phyloP scores from a whole-genome alignment of 805 yeast genomes.

The Saccharomycopsis amapae region DNA sequence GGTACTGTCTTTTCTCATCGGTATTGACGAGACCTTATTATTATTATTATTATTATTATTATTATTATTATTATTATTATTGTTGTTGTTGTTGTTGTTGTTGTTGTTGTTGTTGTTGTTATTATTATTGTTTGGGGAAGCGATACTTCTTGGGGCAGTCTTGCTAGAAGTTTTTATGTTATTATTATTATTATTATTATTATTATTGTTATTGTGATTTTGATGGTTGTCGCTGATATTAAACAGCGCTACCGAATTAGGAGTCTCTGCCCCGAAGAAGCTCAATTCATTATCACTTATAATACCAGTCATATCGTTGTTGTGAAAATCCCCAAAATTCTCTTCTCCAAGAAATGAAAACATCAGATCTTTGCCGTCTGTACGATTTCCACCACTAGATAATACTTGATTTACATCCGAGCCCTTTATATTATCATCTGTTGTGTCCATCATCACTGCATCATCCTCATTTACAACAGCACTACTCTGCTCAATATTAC shows the following conservation, averaged over 20 bases:
- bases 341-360: neutral
- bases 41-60: neutral
- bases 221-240: neutral
- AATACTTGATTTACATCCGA: too few species aligned
- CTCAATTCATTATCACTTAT: neutral
- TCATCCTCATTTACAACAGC: too few species aligned
- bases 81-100: neutral
- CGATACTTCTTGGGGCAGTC: neutral
- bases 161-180: too few species aligned
- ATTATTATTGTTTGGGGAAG: neutral
- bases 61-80: slow-evolving; percentile 2
- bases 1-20: neutral
- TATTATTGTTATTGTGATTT: neutral
- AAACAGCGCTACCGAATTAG: neutral
- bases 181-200: neutral
- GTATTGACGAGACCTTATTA: neutral
- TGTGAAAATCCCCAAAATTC: neutral
- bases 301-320: neutral
- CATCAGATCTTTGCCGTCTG: too few species aligned
- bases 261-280: neutral
- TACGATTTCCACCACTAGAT: too few species aligned
- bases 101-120: neutral
- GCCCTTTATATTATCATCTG: too few species aligned
- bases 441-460: too few species aligned
- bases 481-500: too few species aligned